These are phyloP conservation scores for Phytophthora crassamura DNA, from an alignment of 352 stramenopile species.

Conservation along the genomic window DNA sequence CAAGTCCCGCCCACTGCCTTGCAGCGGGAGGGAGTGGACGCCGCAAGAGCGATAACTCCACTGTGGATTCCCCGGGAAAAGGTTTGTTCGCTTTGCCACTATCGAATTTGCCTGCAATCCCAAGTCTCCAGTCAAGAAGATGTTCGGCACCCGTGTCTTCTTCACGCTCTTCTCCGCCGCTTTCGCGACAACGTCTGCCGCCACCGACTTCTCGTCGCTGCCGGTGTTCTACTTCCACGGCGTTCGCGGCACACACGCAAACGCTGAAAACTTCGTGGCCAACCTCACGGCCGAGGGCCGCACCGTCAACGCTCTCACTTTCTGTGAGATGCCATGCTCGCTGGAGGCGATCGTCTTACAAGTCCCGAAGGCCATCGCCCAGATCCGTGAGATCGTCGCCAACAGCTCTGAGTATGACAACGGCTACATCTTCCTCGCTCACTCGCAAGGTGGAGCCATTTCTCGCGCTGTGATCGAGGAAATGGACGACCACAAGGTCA, in stretches of 20 bases:
- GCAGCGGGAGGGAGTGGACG: constrained; percentile 11
- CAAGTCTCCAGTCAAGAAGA: constrained; percentile 16
- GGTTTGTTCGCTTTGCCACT: too few relatives aligned
- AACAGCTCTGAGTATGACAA: too few relatives aligned
- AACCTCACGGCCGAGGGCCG: constrained; percentile 43
- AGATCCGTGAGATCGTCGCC: too few relatives aligned
- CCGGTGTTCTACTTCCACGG: constrained; percentile 58
- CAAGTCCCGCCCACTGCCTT: constrained; percentile 12
- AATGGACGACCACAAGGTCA: constrained; percentile 55
- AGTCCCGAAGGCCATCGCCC: too few relatives aligned
- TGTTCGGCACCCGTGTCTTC: constrained; percentile 7
- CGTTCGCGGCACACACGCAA: constrained; percentile 14
- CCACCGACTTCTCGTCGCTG: constrained; percentile 26
- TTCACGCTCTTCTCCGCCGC: constrained; percentile 19
- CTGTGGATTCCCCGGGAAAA: too few relatives aligned
- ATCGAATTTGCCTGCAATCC: constrained; percentile 9
- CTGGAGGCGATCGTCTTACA: too few relatives aligned
- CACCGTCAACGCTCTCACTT: constrained; percentile 46
- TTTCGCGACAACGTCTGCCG: constrained; percentile 5
- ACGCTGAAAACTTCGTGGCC: constrained; percentile 26
- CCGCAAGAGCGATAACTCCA: too few relatives aligned
- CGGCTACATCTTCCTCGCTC: too few relatives aligned
- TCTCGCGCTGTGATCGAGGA: constrained; percentile 38
- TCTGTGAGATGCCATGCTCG: constrained; percentile 43
- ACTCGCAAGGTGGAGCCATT: constrained; percentile 24